Conservation (phyloP, 2,329 filamentous ascomycete species). For the Ophiostoma himal-ulmi region DNA sequence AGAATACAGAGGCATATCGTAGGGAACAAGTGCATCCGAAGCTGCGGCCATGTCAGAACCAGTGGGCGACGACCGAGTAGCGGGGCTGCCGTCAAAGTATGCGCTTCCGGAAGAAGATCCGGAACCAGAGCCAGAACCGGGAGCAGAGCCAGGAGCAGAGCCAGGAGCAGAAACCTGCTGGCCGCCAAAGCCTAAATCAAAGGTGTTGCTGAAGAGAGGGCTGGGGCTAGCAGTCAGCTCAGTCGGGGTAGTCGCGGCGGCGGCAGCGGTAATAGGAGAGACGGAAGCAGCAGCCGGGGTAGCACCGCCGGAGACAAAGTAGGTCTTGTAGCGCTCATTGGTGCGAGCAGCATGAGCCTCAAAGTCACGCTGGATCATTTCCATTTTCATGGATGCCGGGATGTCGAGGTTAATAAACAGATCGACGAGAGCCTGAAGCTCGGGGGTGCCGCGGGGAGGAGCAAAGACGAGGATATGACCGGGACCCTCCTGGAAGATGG, state of each 20-base stretch:
- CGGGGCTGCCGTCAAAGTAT: slow-evolving; percentile 22
- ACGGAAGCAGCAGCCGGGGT: background rate
- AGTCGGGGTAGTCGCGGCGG: slow-evolving; percentile 24
- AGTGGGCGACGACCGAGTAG: slow-evolving; percentile 19
- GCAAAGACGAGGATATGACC: slow-evolving; percentile 58
- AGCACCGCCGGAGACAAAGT: slow-evolving; percentile 37
- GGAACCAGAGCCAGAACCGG: background rate
- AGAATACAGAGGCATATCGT: slow-evolving; percentile 26
- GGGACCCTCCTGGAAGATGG: slow-evolving; percentile 53
- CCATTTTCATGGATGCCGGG: slow-evolving; percentile 44
- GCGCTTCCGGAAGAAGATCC: slow-evolving; percentile 14
- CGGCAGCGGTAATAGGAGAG: background rate
- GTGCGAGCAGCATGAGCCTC: slow-evolving; percentile 39
- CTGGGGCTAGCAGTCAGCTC: slow-evolving; percentile 41
- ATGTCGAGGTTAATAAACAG: slow-evolving; percentile 45
- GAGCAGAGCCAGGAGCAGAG: background rate
- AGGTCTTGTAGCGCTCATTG: slow-evolving; percentile 57
- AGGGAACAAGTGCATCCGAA: slow-evolving; percentile 19
- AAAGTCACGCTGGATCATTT: slow-evolving; percentile 27
- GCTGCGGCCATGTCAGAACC: slow-evolving; percentile 37
- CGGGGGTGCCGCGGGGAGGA: slow-evolving; percentile 56
- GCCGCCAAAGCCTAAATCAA: slow-evolving; percentile 14
- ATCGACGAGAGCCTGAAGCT: slow-evolving; percentile 56
- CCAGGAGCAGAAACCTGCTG: background rate
- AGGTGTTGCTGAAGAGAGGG: slow-evolving; percentile 41